Conservation (phyloP, 1,284 basidiomycete species). For the Sparassis latifolia region DNA sequence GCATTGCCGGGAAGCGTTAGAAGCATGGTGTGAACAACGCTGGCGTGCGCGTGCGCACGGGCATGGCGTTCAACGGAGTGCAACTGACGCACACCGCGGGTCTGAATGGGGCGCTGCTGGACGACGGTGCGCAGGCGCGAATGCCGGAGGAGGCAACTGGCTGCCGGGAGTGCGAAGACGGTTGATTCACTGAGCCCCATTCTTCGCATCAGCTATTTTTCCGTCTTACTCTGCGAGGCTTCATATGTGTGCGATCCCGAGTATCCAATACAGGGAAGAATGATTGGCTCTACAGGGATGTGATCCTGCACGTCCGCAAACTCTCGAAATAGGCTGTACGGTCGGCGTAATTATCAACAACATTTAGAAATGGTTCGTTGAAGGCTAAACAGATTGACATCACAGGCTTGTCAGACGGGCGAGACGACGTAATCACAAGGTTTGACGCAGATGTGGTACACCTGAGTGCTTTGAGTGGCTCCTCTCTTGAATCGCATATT, state of each 20-base stretch:
- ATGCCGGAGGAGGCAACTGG: not conserved
- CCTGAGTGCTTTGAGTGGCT: no score
- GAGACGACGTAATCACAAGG: no score
- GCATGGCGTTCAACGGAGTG: constrained; percentile 8
- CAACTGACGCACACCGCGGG: constrained; percentile 13
- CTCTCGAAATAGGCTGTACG: no score
- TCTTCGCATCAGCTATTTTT: not conserved
- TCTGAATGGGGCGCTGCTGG: constrained; percentile 10
- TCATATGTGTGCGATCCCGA: not conserved
- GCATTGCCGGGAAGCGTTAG: no score
- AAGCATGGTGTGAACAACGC: not conserved
- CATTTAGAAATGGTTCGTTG: no score
- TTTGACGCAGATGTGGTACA: no score
- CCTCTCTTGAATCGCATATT: no score
- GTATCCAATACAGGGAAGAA: not conserved
- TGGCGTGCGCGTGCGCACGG: constrained; percentile 7
- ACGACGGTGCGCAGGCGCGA: constrained; percentile 4
- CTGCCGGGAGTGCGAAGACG: not conserved
- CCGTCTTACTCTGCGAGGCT: not conserved
- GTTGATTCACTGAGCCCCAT: not conserved
- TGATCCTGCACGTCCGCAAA: not conserved
- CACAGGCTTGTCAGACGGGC: no score
- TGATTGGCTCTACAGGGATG: constrained; percentile 7
- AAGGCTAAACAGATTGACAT: no score
- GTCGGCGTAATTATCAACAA: no score